Conservation (phyloP, 2,329 filamentous ascomycete genomes). For the Paecilomyces dactylethromorphus region DNA sequence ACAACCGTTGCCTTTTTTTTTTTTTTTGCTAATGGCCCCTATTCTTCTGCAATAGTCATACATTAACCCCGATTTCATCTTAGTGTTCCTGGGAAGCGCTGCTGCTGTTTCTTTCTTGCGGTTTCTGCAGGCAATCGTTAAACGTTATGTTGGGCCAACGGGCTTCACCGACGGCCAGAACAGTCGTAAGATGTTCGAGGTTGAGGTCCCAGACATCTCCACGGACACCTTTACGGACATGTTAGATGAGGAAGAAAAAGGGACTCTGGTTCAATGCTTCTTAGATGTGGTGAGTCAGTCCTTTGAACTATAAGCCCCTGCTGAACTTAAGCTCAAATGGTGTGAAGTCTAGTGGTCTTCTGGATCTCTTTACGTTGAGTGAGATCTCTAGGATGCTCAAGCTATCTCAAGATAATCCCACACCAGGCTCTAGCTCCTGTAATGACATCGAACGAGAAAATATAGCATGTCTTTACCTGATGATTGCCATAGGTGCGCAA, state of each 20-base stretch:
- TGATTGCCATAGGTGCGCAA: slow-evolving; percentile 50
- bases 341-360: too few relatives aligned
- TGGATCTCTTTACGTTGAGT: not conserved
- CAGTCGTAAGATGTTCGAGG: not conserved
- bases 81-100: not conserved
- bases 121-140: not conserved
- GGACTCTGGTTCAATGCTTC: not conserved
- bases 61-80: not conserved
- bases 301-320: too few relatives aligned
- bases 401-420: not conserved
- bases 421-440: not conserved
- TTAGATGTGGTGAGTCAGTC: too few relatives aligned
- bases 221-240: not conserved
- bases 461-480: slow-evolving; percentile 26
- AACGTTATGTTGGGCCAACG: not conserved
- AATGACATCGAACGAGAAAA: not conserved
- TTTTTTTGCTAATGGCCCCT: not conserved
- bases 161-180: not conserved
- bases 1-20: too few relatives aligned
- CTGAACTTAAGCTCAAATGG: too few relatives aligned
- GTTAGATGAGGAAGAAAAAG: not conserved
- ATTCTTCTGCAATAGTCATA: not conserved
- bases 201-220: not conserved
- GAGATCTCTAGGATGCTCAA: not conserved
- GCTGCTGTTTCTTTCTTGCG: not conserved